Conservation (phyloP, 371 early-diverging fungal genomes). For the Mortierella sp. region DNA sequence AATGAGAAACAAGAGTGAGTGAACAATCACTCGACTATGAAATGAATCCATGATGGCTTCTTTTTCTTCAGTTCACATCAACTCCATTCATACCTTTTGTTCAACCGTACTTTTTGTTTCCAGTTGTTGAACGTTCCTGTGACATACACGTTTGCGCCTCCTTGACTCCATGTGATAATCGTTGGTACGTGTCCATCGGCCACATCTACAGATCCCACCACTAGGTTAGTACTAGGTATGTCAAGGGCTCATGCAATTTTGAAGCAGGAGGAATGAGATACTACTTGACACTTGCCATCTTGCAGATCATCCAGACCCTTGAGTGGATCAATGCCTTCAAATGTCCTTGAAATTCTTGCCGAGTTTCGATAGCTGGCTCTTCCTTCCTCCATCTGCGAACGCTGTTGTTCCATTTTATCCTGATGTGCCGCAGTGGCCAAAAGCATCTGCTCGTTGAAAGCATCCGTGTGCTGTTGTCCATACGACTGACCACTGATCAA, state of each 20-base stretch:
- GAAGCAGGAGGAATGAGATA: neutral
- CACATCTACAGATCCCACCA: constrained; percentile 17
- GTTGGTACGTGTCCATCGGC: constrained; percentile 68
- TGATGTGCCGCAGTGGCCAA: constrained; percentile 52
- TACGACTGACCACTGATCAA: constrained; percentile 24
- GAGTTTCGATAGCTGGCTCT: constrained; percentile 51
- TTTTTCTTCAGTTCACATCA: too few species aligned
- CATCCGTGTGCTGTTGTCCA: constrained; percentile 29
- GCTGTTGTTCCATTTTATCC: constrained; percentile 37
- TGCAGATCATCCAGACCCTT: constrained; percentile 29
- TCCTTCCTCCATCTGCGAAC: constrained; percentile 23
- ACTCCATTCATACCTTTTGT: constrained; percentile 86
- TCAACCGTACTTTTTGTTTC: constrained; percentile 91
- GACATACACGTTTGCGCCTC: constrained; percentile 88
- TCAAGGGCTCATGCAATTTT: too few species aligned
- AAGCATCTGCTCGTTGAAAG: constrained; percentile 43
- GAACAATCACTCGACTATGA: too few species aligned
- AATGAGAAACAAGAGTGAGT: constrained; percentile 32
- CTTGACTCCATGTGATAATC: constrained; percentile 92
- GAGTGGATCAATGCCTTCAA: constrained; percentile 45
- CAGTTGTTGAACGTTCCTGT: constrained; percentile 98
- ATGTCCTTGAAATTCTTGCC: constrained; percentile 48
- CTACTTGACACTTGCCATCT: constrained; percentile 23
- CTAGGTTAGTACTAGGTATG: too few species aligned
- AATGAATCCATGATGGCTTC: too few species aligned